Evolutionary conservation across 2,329 filamentous ascomycete genomes (phyloP).

Genomic region (Colletotrichum spinosum): DNA sequence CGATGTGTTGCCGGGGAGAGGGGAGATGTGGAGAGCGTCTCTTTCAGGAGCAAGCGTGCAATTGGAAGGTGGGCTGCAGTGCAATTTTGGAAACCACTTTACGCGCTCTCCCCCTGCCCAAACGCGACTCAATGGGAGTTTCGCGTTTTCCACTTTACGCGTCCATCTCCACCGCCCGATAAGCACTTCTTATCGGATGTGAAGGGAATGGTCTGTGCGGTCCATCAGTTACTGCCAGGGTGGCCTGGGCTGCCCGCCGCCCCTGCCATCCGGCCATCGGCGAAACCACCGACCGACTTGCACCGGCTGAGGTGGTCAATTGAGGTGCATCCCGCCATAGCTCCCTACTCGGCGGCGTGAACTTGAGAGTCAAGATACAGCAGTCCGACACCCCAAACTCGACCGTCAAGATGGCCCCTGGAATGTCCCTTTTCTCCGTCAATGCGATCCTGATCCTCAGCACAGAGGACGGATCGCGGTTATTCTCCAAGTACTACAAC

Average conservation of each 20-base stretch:
- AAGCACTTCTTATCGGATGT: neutral
- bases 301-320: slow-evolving; percentile 37
- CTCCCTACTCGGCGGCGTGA: slow-evolving; percentile 34
- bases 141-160: slow-evolving; percentile 41
- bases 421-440: slow-evolving; percentile 81
- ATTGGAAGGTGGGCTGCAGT: slow-evolving; percentile 34
- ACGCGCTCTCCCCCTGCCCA: slow-evolving; percentile 17
- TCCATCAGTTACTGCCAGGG: slow-evolving; percentile 6
- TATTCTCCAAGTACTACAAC: slow-evolving; percentile 87
- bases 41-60: slow-evolving; percentile 20
- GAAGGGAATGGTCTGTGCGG: too few relatives aligned
- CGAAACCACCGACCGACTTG: slow-evolving; percentile 38
- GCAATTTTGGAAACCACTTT: slow-evolving; percentile 34
- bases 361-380: slow-evolving; percentile 27
- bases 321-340: slow-evolving; percentile 27
- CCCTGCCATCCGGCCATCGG: slow-evolving; percentile 32
- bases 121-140: slow-evolving; percentile 34
- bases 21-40: slow-evolving; percentile 32
- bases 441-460: slow-evolving; percentile 84
- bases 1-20: slow-evolving; percentile 34
- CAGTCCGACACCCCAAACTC: slow-evolving; percentile 18
- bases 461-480: slow-evolving; percentile 88
- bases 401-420: slow-evolving; percentile 71
- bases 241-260: neutral
- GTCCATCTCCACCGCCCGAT: slow-evolving; percentile 27